Evolutionary conservation across 2,329 filamentous ascomycete species (phyloP).

Genomic region (Pseudogymnoascus sp.): DNA sequence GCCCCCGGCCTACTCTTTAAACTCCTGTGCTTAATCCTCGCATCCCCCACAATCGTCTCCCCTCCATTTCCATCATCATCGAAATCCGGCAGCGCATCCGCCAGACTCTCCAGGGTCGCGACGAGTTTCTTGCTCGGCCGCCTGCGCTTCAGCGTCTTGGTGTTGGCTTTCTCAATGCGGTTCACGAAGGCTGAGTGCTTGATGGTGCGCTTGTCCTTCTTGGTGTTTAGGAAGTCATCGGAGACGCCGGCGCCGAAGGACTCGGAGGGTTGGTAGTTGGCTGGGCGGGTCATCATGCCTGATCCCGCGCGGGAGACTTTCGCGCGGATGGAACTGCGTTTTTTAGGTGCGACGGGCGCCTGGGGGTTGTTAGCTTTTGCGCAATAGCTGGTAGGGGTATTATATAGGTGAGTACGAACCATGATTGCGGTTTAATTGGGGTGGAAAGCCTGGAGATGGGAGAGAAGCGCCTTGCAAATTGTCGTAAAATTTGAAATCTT

Average conservation of each 20-base stretch:
- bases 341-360: conserved; percentile 33
- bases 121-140: conserved; percentile 70
- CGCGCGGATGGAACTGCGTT: conserved; percentile 48
- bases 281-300: conserved; percentile 24
- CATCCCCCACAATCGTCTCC: conserved; percentile 36
- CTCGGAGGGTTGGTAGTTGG: conserved; percentile 29
- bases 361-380: conserved; percentile 22
- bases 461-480: neutral
- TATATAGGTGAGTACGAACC: conserved; percentile 4
- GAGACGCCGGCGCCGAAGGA: conserved; percentile 38
- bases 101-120: conserved; percentile 65
- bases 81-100: conserved; percentile 64
- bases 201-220: conserved; percentile 75
- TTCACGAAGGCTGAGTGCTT: conserved; percentile 74
- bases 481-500: conserved; percentile 7
- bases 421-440: conserved; percentile 11
- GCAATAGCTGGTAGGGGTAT: neutral
- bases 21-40: conserved; percentile 65
- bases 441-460: neutral
- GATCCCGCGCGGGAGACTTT: conserved; percentile 44
- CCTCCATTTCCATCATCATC: conserved; percentile 37
- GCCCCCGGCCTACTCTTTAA: conserved; percentile 69
- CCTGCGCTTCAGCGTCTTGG: conserved; percentile 53
- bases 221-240: conserved; percentile 59
- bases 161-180: conserved; percentile 57